A percentile compares a stretch with the other conserved stretches of the same genome.
Evolutionary conservation across 495 filamentous ascomycete genomes (phyloP).

Genomic region (Tuber borchii): DNA sequence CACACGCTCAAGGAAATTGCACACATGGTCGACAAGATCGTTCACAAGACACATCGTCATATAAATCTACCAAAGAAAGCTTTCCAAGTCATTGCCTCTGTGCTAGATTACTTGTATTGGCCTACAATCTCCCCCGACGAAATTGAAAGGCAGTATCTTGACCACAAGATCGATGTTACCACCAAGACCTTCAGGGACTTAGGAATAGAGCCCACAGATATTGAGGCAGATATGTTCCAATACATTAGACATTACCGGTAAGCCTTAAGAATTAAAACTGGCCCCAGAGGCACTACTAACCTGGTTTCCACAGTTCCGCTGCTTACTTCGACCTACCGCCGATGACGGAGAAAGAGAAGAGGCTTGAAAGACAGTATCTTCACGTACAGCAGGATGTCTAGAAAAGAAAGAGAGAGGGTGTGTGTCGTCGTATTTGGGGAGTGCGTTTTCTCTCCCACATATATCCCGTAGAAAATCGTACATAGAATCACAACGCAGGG

Average conservation of each 20-base stretch:
- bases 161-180: constrained; percentile 80
- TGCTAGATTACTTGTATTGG: constrained; percentile 84
- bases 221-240: constrained; percentile 76
- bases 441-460: constrained; percentile 9
- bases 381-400: constrained; percentile 89
- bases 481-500: constrained; percentile 10
- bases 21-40: constrained; percentile 82
- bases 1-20: constrained; percentile 84
- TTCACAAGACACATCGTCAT: constrained; percentile 78
- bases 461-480: constrained; percentile 33
- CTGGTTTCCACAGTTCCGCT: constrained; percentile 41
- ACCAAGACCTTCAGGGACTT: constrained; percentile 96
- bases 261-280: constrained; percentile 40
- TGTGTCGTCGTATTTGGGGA: not conserved
- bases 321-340: constrained; percentile 88
- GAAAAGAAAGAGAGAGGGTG: constrained; percentile 16
- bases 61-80: constrained; percentile 82
- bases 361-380: constrained; percentile 91
- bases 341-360: constrained; percentile 85
- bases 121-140: constrained; percentile 73
- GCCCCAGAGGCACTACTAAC: constrained; percentile 7
- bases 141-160: constrained; percentile 86
- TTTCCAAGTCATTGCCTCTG: constrained; percentile 61
- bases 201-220: constrained; percentile 74
- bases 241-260: constrained; percentile 63